These are phyloP conservation scores for Malbranchea zuffiana DNA, from an alignment of 2,329 filamentous ascomycete species.

Conservation along the genomic window DNA sequence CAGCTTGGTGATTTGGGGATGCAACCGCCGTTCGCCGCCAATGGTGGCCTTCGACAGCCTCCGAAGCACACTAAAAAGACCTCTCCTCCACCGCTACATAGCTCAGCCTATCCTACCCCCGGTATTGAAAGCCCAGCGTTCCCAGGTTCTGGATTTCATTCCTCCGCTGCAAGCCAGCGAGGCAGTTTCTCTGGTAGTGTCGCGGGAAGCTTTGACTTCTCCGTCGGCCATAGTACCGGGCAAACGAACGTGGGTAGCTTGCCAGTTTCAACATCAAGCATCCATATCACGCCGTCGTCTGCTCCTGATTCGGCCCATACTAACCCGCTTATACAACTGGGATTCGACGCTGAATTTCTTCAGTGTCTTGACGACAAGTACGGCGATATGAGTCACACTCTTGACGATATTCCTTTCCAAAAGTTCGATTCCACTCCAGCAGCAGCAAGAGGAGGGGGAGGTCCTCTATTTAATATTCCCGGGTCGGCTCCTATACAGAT, in stretches of 20 bases:
- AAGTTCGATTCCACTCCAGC: conserved; percentile 4
- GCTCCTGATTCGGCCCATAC: conserved; percentile 21
- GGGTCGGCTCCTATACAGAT: not conserved
- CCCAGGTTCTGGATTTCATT: conserved; percentile 25
- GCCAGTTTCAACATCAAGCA: conserved; percentile 5
- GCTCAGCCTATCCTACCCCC: conserved; percentile 17
- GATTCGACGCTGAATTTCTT: conserved; percentile 30
- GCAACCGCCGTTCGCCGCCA: conserved; percentile 33
- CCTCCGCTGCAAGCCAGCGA: conserved; percentile 26
- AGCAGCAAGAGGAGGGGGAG: not conserved
- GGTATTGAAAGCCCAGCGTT: conserved; percentile 17
- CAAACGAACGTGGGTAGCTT: conserved; percentile 7
- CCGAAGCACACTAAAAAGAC: conserved; percentile 24
- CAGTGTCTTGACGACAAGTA: conserved; percentile 28
- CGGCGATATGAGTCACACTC: conserved; percentile 24
- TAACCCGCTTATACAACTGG: conserved; percentile 30
- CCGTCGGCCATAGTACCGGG: conserved; percentile 15
- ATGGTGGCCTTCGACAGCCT: conserved; percentile 26
- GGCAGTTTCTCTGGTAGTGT: conserved; percentile 23
- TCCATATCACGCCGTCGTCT: conserved; percentile 24
- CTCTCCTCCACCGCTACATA: conserved; percentile 18
- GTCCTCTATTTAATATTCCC: not conserved
- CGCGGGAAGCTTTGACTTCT: conserved; percentile 20
- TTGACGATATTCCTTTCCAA: conserved; percentile 22
- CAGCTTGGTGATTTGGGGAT: conserved; percentile 31